Conservation (phyloP, 768 basidiomycete species). For the Lactifluus rugatus region DNA sequence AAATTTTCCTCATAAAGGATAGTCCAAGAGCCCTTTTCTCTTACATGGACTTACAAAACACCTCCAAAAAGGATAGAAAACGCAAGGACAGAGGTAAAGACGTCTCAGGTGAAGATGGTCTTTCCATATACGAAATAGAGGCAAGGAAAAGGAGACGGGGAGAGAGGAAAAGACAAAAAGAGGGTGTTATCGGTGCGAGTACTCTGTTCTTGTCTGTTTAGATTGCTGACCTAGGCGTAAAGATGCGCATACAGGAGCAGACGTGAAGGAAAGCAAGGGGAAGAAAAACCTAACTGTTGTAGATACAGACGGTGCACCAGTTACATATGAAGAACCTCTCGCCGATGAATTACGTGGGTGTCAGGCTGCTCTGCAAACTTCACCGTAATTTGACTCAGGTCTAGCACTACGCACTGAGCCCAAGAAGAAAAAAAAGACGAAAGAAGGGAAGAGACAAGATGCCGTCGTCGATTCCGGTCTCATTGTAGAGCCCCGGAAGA, state of each 20-base stretch:
- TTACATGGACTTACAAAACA: neutral
- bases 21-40: no score
- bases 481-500: constrained; percentile 5
- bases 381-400: neutral
- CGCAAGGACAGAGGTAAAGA: neutral
- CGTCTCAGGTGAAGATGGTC: no score
- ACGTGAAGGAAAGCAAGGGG: neutral
- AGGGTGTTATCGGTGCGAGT: neutral
- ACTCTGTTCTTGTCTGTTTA: neutral
- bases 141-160: neutral
- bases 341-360: neutral
- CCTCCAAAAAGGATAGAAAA: neutral
- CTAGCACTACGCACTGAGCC: neutral
- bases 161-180: neutral
- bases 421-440: constrained; percentile 18
- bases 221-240: neutral
- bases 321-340: neutral
- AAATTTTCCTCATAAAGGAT: no score
- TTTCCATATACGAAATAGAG: neutral
- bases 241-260: neutral
- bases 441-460: constrained; percentile 21
- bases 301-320: neutral
- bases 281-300: neutral
- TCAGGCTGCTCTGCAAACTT: neutral
- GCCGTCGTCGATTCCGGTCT: neutral